Base-by-base conservation (phyloP, 495 filamentous ascomycete species). In the Apiosordaria backusii region DNA sequence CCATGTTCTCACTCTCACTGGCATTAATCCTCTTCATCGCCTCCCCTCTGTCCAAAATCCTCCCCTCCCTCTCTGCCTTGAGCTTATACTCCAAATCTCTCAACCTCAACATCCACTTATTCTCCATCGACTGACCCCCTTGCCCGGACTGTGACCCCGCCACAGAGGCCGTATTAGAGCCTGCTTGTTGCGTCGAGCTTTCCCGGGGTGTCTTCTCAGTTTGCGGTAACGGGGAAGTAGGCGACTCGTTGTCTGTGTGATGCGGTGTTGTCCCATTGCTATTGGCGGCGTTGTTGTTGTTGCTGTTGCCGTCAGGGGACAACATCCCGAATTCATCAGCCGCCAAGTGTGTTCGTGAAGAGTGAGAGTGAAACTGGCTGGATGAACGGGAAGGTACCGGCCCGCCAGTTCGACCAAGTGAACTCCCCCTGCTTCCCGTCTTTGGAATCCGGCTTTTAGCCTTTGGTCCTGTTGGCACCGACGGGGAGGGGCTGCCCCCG, bases 41-140 rank as follows among this genome's bases (percentile, higher is more conserved):
- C 50, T 90, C 92, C 26, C 81, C 88, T 22, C 94, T 86, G 79
- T 99, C 95, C 55, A 95, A 75, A 25, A 93, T 73, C 50, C 96
- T 81, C n/a, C 87, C 93, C 74, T 97, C 95, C 10, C 95, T 80
- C 76, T 99, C 95, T 21, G 88, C 87, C 71, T 97, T 97, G 26
- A 99, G 82, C 68, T 93, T 85, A 72, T 88, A 85, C 82, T 99
- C 96, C 53, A 98, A 76, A 69, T 97, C 93, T 61, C 89, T 85
- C 19, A 99, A 78, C 21, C 96, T 81, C 57, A 96, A 84, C 70
- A 93, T 87, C 92, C 91, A 98, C 35, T 85, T 81, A 71, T 89
- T 87, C 64, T 95, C 89, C 62, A 70, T 67, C 26, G 59, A 29
- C 16, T 54, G 35, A 65, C 64, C 72, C 29, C 67, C 45, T n/a